Percentiles rank a stretch among this genome's conserved stretches.
Evolutionary conservation across 2,329 filamentous ascomycete species (phyloP).

Genomic region (Camillea tinctor): DNA sequence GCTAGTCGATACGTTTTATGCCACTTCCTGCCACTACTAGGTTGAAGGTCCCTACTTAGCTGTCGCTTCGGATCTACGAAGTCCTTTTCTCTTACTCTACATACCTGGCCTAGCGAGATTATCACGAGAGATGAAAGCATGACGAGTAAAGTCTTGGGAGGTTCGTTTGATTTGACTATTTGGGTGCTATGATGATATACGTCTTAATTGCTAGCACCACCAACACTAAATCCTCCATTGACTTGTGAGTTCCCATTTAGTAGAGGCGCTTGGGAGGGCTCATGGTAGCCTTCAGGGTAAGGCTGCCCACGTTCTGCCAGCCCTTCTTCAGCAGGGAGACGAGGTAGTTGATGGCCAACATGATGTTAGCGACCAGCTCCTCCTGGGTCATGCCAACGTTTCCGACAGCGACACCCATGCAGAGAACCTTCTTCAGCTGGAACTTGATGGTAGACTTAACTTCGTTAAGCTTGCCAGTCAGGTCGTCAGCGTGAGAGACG

Average conservation of each 20-base stretch:
- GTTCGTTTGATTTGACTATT: conserved; percentile 29
- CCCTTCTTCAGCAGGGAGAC: conserved; percentile 99
- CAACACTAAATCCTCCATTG: conserved; percentile 30
- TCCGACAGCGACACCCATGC: conserved; percentile 98
- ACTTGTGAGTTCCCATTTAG: conserved; percentile 52
- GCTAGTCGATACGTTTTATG: neutral
- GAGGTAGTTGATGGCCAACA: conserved; percentile 99
- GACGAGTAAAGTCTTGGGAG: conserved; percentile 13
- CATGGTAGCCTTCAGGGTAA: conserved; percentile 99
- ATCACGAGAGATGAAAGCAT: neutral
- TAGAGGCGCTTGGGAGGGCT: conserved; percentile 97
- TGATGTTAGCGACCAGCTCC: conserved; percentile 96
- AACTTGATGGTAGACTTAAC: conserved; percentile 99
- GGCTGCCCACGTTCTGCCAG: conserved; percentile 99
- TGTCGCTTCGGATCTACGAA: neutral
- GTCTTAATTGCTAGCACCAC: conserved; percentile 17
- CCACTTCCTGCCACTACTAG: neutral
- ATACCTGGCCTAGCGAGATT: neutral
- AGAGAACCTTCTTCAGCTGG: conserved; percentile 99
- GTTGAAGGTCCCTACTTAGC: too few species aligned
- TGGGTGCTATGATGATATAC: conserved; percentile 17
- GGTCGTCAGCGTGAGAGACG: conserved; percentile 94
- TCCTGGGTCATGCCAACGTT: conserved; percentile 98
- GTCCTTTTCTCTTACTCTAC: neutral
- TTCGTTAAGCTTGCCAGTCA: conserved; percentile 93